phyloP scores from a whole-genome alignment of 345 rosid genomes.

The Lagerstroemia speciosa region DNA sequence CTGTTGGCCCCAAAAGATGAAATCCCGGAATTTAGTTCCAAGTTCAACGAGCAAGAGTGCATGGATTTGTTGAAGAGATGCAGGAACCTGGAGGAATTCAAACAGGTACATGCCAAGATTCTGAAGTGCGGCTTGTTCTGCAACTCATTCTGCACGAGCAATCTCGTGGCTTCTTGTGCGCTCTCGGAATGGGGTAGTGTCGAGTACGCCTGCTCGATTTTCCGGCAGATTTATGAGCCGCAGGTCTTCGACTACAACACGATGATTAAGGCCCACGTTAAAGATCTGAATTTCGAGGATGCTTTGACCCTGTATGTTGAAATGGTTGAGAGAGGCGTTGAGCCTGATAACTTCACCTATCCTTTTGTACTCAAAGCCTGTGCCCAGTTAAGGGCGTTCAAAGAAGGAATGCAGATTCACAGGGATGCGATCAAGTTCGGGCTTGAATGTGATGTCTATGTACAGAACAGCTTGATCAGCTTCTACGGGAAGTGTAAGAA shows the following conservation, averaged over 20 bases:
- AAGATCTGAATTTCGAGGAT: conserved; percentile 15
- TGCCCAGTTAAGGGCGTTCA: conserved; percentile 16
- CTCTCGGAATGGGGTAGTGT: conserved; percentile 35
- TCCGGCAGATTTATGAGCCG: conserved; percentile 24
- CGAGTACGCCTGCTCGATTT: conserved; percentile 32
- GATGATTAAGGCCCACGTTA: conserved; percentile 26
- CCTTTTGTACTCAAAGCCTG: conserved; percentile 32
- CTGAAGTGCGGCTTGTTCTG: conserved; percentile 32
- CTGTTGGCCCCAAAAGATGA: conserved; percentile 15
- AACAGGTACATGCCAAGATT: conserved; percentile 44
- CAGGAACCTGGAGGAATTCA: conserved; percentile 39
- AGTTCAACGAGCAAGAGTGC: conserved; percentile 48
- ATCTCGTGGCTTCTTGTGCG: conserved; percentile 31
- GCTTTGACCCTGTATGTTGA: conserved; percentile 22
- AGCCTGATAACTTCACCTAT: conserved; percentile 32
- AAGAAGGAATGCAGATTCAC: conserved; percentile 36
- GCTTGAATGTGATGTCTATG: conserved; percentile 23
- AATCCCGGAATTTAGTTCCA: conserved; percentile 20
- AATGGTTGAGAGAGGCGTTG: conserved; percentile 27
- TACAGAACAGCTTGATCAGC: conserved; percentile 30
- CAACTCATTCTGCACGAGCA: conserved; percentile 29
- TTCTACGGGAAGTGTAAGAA: conserved; percentile 33
- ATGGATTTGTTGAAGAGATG: conserved; percentile 47
- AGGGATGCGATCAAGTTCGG: conserved; percentile 24
- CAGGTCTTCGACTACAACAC: conserved; percentile 26